Conservation (phyloP, 352 stramenopile species). For the Phytophthora ramorum region DNA sequence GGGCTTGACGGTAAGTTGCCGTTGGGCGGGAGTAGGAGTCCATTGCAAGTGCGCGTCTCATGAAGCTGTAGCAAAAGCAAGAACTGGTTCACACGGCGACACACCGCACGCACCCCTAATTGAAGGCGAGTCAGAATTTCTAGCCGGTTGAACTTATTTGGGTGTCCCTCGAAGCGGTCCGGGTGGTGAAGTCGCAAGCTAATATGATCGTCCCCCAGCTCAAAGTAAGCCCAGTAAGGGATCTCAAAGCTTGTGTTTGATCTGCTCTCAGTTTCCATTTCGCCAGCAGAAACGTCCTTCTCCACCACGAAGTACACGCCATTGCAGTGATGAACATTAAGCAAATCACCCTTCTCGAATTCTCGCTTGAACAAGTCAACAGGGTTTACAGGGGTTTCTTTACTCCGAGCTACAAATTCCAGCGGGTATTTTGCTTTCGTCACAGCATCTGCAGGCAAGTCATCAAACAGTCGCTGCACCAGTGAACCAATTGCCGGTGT, state of each 20-base stretch:
- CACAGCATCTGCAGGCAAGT: conserved; percentile 61
- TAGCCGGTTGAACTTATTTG: conserved; percentile 56
- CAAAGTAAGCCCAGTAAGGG: conserved; percentile 85
- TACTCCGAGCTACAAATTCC: conserved; percentile 67
- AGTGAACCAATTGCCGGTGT: conserved; percentile 71
- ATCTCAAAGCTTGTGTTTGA: conserved; percentile 46
- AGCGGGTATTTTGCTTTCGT: conserved; percentile 78
- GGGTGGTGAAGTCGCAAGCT: conserved; percentile 72
- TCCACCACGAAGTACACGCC: conserved; percentile 79
- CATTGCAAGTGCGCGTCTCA: conserved; percentile 81
- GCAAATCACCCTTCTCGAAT: conserved; percentile 46
- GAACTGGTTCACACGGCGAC: conserved; percentile 87
- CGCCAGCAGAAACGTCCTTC: conserved; percentile 7
- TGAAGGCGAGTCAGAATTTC: conserved; percentile 76
- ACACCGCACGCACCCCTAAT: conserved; percentile 68
- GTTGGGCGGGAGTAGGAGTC: conserved; percentile 64
- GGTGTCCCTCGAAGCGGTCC: conserved; percentile 27
- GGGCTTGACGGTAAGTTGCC: conserved; percentile 45
- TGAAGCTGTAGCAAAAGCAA: conserved; percentile 86
- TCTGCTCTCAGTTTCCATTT: background rate
- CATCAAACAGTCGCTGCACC: conserved; percentile 77
- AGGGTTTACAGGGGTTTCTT: conserved; percentile 66
- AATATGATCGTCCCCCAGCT: conserved; percentile 57
- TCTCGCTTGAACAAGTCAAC: conserved; percentile 74
- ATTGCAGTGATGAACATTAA: conserved; percentile 64